These are phyloP conservation scores for Fusarium sp. DNA, from an alignment of 2,329 filamentous ascomycete genomes.

Conservation along the genomic window DNA sequence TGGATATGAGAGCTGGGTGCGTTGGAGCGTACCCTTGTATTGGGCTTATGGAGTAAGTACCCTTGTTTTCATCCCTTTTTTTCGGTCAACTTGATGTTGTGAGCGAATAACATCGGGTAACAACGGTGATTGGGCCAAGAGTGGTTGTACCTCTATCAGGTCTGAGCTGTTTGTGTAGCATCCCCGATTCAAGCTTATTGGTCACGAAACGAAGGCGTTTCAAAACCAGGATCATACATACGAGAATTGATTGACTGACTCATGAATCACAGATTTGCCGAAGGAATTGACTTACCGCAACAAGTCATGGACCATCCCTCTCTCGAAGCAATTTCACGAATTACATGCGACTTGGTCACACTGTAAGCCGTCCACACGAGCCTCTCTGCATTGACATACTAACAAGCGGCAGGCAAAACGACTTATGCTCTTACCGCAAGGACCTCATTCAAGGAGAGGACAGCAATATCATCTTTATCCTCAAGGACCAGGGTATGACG, in stretches of 20 bases:
- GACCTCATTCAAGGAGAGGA: slow-evolving; percentile 25
- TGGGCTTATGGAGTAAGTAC: slow-evolving; percentile 30
- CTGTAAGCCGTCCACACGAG: slow-evolving; percentile 5
- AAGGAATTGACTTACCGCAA: slow-evolving; percentile 24
- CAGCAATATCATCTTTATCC: slow-evolving; percentile 27
- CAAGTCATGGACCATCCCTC: slow-evolving; percentile 26
- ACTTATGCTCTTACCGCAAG: slow-evolving; percentile 27
- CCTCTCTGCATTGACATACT: background rate
- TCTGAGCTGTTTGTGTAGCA: background rate
- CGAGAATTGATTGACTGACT: background rate
- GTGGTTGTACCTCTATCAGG: background rate
- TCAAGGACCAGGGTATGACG: slow-evolving; percentile 24
- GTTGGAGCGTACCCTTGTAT: slow-evolving; percentile 28
- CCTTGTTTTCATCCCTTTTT: slow-evolving; percentile 2
- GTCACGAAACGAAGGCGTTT: background rate
- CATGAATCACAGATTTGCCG: slow-evolving; percentile 14
- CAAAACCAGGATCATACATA: background rate
- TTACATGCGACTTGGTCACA: slow-evolving; percentile 24
- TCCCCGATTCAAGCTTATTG: background rate
- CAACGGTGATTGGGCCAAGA: background rate
- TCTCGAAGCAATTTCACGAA: slow-evolving; percentile 22
- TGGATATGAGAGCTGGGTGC: slow-evolving; percentile 31
- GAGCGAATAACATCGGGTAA: no score
- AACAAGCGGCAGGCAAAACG: slow-evolving; percentile 11
- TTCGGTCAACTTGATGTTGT: background rate